These are phyloP conservation scores for Alternaria incomplexa DNA, from an alignment of 2,329 filamentous ascomycete species.

Conservation along the genomic window DNA sequence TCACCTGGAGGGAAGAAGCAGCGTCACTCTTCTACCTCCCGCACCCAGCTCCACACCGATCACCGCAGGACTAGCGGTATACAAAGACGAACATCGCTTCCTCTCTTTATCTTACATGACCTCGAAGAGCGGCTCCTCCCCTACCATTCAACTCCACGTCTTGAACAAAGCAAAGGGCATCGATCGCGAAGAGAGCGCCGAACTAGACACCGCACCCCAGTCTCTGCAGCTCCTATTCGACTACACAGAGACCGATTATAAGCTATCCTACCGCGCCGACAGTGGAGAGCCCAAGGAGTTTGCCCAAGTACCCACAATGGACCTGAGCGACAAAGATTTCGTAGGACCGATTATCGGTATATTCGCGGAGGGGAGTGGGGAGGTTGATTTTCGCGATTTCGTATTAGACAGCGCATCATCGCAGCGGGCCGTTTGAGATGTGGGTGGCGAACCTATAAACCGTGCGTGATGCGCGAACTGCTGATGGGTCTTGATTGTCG, in stretches of 20 bases:
- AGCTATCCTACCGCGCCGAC: background rate
- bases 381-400: background rate
- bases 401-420: background rate
- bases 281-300: background rate
- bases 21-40: background rate
- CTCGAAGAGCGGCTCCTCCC: background rate
- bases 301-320: constrained; percentile 5
- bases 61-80: constrained; percentile 13
- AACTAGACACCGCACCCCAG: background rate
- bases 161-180: constrained; percentile 15
- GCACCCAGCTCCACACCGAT: background rate
- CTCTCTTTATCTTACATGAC: constrained; percentile 7
- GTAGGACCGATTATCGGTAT: constrained; percentile 21
- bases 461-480: background rate
- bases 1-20: constrained; percentile 10
- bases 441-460: background rate
- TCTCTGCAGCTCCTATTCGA: background rate
- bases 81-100: constrained; percentile 28
- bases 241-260: constrained; percentile 14
- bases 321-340: constrained; percentile 20
- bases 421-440: background rate
- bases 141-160: background rate
- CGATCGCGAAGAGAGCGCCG: background rate
- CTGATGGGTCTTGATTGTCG: background rate
- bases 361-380: constrained; percentile 3